A percentile compares a stretch with the other conserved stretches of the same genome.
These are phyloP conservation scores for Sporothrix mexicana DNA, from an alignment of 2,329 filamentous ascomycete species.

Conservation along the genomic window DNA sequence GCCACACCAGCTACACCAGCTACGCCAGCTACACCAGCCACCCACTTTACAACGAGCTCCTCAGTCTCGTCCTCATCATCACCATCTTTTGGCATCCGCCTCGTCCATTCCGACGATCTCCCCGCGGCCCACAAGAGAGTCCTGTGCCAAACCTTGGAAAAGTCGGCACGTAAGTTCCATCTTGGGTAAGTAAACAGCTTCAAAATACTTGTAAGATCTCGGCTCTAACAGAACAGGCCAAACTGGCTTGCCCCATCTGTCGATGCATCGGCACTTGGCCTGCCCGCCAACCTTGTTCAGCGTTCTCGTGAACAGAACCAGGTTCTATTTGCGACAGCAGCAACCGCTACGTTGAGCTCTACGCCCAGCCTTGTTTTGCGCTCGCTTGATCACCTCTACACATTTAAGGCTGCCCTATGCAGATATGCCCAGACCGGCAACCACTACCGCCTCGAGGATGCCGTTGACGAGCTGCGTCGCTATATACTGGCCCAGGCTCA, in stretches of 20 bases:
- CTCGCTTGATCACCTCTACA: constrained; percentile 67
- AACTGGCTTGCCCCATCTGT: constrained; percentile 54
- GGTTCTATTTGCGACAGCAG: constrained; percentile 58
- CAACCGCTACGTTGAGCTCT: not conserved
- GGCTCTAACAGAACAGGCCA: constrained; percentile 42
- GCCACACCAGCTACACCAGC: constrained; percentile 51
- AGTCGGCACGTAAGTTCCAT: constrained; percentile 58
- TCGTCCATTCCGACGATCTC: constrained; percentile 57
- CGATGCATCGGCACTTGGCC: constrained; percentile 51
- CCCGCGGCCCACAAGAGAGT: constrained; percentile 55
- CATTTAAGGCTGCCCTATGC: constrained; percentile 65
- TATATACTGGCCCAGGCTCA: constrained; percentile 57
- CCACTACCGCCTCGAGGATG: constrained; percentile 59
- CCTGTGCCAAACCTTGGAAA: constrained; percentile 56
- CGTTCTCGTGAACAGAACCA: constrained; percentile 66
- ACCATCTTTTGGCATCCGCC: constrained; percentile 53
- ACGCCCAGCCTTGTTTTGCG: constrained; percentile 64
- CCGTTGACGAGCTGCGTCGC: constrained; percentile 67
- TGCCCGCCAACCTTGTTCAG: constrained; percentile 59
- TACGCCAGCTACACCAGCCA: constrained; percentile 50
- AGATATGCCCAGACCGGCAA: constrained; percentile 58
- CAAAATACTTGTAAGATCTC: not conserved
- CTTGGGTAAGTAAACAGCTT: constrained; percentile 45
- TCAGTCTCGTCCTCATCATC: constrained; percentile 31
- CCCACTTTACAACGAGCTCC: constrained; percentile 28